Evolutionary conservation across 768 basidiomycete species (phyloP).

Genomic region (Trametes villosa): DNA sequence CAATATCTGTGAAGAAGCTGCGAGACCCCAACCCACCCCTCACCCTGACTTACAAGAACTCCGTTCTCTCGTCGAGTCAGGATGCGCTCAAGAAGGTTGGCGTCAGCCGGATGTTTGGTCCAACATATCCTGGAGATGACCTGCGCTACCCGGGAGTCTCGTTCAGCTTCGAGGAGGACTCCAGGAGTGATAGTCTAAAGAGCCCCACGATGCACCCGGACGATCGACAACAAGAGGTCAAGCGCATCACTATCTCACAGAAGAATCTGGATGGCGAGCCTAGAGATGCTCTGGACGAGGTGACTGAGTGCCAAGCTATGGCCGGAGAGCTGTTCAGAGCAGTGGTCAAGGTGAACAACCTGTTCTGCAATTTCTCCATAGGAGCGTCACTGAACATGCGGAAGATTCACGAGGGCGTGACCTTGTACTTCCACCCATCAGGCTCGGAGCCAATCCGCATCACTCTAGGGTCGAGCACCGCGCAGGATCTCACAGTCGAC

Average conservation of each 20-base stretch:
- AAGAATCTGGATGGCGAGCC: constrained; percentile 59
- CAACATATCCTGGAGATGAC: constrained; percentile 80
- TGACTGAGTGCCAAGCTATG: constrained; percentile 67
- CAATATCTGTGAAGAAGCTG: constrained; percentile 72
- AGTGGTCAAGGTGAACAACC: constrained; percentile 69
- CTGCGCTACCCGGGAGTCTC: constrained; percentile 81
- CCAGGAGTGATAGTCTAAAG: constrained; percentile 54
- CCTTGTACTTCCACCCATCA: constrained; percentile 67
- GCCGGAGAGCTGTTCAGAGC: constrained; percentile 70
- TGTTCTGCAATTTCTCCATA: no score
- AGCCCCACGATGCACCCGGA: constrained; percentile 46
- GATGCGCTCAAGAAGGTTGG: constrained; percentile 64
- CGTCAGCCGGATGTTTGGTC: constrained; percentile 78
- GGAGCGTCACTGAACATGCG: constrained; percentile 1
- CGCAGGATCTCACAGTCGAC: constrained; percentile 80
- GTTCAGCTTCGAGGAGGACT: constrained; percentile 85
- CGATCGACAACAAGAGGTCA: constrained; percentile 76
- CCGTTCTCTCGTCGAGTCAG: constrained; percentile 61
- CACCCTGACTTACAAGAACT: constrained; percentile 68
- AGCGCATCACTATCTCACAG: constrained; percentile 73
- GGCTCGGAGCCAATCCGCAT: constrained; percentile 57
- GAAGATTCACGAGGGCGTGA: constrained; percentile 76
- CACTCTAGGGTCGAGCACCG: constrained; percentile 73
- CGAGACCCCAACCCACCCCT: constrained; percentile 70
- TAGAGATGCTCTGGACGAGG: constrained; percentile 75